phyloP scores from a whole-genome alignment of 371 early-diverging fungal genomes.

The Encephalitozoon hellem region DNA sequence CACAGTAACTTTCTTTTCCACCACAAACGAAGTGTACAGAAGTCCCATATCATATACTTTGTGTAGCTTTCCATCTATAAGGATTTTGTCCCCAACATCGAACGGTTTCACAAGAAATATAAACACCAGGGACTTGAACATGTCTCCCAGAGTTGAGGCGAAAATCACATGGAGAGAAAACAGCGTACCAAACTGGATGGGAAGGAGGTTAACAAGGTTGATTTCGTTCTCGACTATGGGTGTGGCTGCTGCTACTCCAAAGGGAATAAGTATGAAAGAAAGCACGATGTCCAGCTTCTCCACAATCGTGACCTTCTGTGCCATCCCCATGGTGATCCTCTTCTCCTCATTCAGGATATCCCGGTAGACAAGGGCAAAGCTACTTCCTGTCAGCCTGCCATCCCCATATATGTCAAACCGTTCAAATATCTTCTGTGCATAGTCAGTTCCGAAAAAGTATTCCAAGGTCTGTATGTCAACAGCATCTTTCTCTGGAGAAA shows the following conservation, averaged over 20 bases:
- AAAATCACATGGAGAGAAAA: constrained; percentile 42
- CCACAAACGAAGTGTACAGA: constrained; percentile 36
- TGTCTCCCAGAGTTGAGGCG: constrained; percentile 26
- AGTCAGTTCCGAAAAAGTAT: constrained; percentile 19
- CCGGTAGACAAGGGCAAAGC: constrained; percentile 30
- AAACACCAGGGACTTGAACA: constrained; percentile 48
- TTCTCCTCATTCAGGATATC: constrained; percentile 34
- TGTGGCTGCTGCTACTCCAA: background rate
- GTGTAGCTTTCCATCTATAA: constrained; percentile 24
- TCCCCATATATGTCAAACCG: constrained; percentile 6
- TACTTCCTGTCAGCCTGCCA: constrained; percentile 12
- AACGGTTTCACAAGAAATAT: constrained; percentile 52
- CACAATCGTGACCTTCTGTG: constrained; percentile 35
- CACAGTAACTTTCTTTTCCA: constrained; percentile 4
- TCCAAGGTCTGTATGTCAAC: constrained; percentile 1
- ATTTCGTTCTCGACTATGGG: background rate
- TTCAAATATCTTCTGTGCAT: constrained; percentile 24
- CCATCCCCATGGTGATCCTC: constrained; percentile 20
- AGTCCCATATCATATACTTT: constrained; percentile 48
- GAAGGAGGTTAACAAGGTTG: constrained; percentile 7
- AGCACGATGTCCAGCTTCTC: constrained; percentile 23
- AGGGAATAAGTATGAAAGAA: background rate
- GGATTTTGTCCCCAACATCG: constrained; percentile 53
- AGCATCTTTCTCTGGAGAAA: background rate
- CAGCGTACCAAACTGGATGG: constrained; percentile 16